Percentiles rank a stretch among this genome's conserved stretches.
phyloP scores from a whole-genome alignment of 352 stramenopile species.

The Phytopythium vexans region DNA sequence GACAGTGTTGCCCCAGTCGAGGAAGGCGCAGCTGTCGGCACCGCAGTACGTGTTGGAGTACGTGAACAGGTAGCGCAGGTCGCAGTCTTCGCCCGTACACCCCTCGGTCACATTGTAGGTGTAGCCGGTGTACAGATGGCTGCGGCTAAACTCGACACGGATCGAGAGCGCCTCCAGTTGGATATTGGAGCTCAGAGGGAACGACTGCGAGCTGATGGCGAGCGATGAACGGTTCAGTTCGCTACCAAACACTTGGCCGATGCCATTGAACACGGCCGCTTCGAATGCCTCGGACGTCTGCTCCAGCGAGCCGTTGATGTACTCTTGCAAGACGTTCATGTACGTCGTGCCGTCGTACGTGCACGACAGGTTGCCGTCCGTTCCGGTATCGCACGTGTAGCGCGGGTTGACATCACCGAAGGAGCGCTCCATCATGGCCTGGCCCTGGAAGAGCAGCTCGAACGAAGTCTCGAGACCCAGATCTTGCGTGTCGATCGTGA shows the following conservation, averaged over 20 bases:
- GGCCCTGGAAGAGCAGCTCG: constrained; percentile 25
- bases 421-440: constrained; percentile 17
- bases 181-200: constrained; percentile 14
- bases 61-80: constrained; percentile 9
- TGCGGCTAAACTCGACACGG: constrained; percentile 5
- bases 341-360: not conserved
- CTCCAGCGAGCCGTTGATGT: constrained; percentile 16
- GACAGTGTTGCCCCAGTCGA: constrained; percentile 5
- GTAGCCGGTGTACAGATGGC: constrained; percentile 10
- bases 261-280: constrained; percentile 5
- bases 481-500: not conserved
- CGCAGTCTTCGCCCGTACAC: constrained; percentile 8
- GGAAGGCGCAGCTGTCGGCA: constrained; percentile 9
- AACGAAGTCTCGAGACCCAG: constrained; percentile 16
- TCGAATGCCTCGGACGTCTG: constrained; percentile 3
- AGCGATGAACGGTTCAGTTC: constrained; percentile 7
- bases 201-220: not conserved
- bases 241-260: constrained; percentile 8
- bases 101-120: constrained; percentile 2
- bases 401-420: constrained; percentile 8
- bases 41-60: constrained; percentile 9
- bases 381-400: constrained; percentile 1
- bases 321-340: constrained; percentile 12
- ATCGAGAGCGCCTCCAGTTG: constrained; percentile 10
- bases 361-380: constrained; percentile 1